Evolutionary conservation across 495 filamentous ascomycete genomes (phyloP), one percentile per base, ranked within the genome.

Genomic region (Bacidia rubella): DNA sequence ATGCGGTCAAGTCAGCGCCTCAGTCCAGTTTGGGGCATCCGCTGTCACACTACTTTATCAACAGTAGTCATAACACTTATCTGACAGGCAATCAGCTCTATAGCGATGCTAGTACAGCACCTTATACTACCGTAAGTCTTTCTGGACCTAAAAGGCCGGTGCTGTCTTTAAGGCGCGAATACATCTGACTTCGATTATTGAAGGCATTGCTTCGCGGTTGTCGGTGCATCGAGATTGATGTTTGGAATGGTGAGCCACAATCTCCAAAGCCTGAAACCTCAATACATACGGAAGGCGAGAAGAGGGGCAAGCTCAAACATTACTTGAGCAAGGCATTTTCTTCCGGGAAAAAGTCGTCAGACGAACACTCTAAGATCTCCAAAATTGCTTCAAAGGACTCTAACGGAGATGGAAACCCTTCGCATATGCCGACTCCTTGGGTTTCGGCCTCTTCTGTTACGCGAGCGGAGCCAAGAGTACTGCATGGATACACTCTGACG

Each of bases 31-130:
- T 78, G 44, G 68, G 69, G 7, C 80, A 75, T 44, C 87, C 88
- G 2, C 71, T 96, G 32, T 83, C 83, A 38, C 86, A 83, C 59
- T 97, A 95, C 70, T 97, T 83, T 62, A 82, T 97, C 55, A 89
- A 81, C 48, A 90, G 84, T 22, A 94, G 87, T 62, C 90, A 97
- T 66, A 97, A 97, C 65, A 96, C 90, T 0, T 97, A 96, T 60
- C 73, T 97, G 54, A 87, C 84, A 0, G 90, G 90, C 0, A 90
- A 96, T 63, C 90, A 97, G 67, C 74, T 97, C 10, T 92, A 81
- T 53, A 88, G 87, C 56, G 78, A 85, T 53, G 80, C 86, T 27
- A 88, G 83, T 53, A 81, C 82, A 1, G 84, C 84, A 47, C 81
- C 85, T 19, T 97, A 95, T 69, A 86, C 77, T 56, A 83, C 83